These are phyloP conservation scores for Acer campestre DNA, from an alignment of 345 rosid species.

Conservation along the genomic window DNA sequence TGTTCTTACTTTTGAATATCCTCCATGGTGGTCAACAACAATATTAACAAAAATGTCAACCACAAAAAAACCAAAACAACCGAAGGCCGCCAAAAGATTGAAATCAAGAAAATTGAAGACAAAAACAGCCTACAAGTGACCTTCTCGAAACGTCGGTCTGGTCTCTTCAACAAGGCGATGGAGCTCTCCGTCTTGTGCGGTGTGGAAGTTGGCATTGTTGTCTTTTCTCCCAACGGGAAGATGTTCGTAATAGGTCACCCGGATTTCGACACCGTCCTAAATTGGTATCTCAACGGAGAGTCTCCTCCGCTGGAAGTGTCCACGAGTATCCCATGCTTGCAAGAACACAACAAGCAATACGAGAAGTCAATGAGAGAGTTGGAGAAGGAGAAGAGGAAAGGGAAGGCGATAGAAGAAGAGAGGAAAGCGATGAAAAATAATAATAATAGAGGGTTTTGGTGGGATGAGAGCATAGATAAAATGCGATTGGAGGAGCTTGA, in stretches of 20 bases:
- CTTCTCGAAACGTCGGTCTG: conserved; percentile 30
- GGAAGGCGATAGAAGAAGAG: conserved; percentile 15
- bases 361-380: conserved; percentile 24
- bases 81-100: conserved; percentile 29
- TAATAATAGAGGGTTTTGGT: conserved; percentile 27
- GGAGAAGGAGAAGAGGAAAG: conserved; percentile 30
- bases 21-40: not conserved
- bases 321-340: not conserved
- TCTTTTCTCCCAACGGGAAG: conserved; percentile 37
- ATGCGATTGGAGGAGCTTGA: conserved; percentile 38
- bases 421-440: not conserved
- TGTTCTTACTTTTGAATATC: not conserved
- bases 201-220: conserved; percentile 28
- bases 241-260: conserved; percentile 38
- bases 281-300: conserved; percentile 10
- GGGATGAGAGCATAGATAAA: conserved; percentile 36
- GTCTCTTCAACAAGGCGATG: conserved; percentile 43
- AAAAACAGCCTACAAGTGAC: conserved; percentile 23
- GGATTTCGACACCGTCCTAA: conserved; percentile 14
- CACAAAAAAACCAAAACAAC: conserved; percentile 7
- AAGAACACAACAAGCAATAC: conserved; percentile 21
- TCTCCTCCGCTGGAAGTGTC: not conserved
- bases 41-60: not conserved
- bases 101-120: conserved; percentile 29
- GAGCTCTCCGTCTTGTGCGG: conserved; percentile 40